These are phyloP conservation scores for Elsinoe arachidis DNA, from an alignment of 2,329 filamentous ascomycete genomes.

Conservation along the genomic window DNA sequence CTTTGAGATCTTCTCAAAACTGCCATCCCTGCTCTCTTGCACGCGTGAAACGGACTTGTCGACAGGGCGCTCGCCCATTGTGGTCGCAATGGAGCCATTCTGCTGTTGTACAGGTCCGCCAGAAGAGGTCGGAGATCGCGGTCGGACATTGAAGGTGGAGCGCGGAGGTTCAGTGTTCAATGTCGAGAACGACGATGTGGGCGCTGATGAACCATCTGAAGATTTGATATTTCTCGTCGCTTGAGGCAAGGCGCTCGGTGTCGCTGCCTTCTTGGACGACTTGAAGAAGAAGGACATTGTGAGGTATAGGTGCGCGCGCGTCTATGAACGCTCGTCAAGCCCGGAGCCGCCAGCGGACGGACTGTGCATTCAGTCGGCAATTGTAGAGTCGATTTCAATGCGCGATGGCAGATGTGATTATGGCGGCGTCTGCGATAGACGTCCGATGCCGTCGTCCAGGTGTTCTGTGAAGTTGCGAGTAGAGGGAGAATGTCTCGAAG, in stretches of 20 bases:
- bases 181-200: constrained; percentile 32
- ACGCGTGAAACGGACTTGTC: constrained; percentile 13
- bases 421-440: not conserved
- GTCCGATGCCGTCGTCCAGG: not conserved
- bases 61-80: not conserved
- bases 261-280: constrained; percentile 32
- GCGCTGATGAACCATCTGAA: constrained; percentile 40
- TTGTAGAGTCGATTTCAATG: not conserved
- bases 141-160: constrained; percentile 10
- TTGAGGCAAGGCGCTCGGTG: constrained; percentile 39
- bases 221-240: constrained; percentile 49
- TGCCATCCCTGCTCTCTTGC: constrained; percentile 12
- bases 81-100: constrained; percentile 1
- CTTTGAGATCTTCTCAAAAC: constrained; percentile 14
- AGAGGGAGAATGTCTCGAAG: constrained; percentile 1
- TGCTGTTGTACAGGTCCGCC: constrained; percentile 11
- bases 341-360: constrained; percentile 10
- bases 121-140: constrained; percentile 6
- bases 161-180: constrained; percentile 36
- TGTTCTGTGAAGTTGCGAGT: not conserved
- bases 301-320: constrained; percentile 11
- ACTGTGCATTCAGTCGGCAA: constrained; percentile 9
- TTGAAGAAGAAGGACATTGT: constrained; percentile 47
- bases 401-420: not conserved
- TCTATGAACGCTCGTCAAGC: constrained; percentile 10